Evolutionary conservation across 768 basidiomycete species (phyloP), one percentile per base, ranked within the genome.

Genomic region (Termitomyces sp.): DNA sequence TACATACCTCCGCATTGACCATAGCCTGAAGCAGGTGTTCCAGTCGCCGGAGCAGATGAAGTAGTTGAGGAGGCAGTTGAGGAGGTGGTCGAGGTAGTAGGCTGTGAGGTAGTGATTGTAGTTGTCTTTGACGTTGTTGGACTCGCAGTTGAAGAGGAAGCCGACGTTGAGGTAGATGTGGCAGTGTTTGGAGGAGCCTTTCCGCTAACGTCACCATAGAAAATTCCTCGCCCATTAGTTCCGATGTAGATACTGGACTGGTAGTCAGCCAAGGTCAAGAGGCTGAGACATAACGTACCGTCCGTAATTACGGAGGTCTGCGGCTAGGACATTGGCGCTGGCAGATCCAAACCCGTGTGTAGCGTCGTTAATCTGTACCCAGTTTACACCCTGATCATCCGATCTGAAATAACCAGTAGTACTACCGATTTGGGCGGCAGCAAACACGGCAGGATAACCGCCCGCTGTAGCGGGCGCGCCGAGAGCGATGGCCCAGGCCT

Each of bases 321-420:
- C 84, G 15, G 80, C 70, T 15, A 86, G 56, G 38, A 71, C 64
- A 60, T 81, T 81, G 22, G 76, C 59, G 48, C 69, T 62, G 5
- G 73, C 78, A 6, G 78, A 76, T 5, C 81, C 82, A 59, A 86
- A 85, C 11, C 84, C 83, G 62, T 83, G 79, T 3, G 70, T 64
- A 25, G 73, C 78, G 60, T 84, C 82, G 61, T 82, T 82, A 55
- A 86, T 82, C 67, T 79, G 70, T 1, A 80, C 73, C 84, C 84
- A 85, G 59, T 74, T 80, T 13, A 68, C 69, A 43, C 84, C 84
- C 29, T 68, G 64, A 58, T 86, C 76, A 62, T 85, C 82, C 2
- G 80, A 80, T 43, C 84, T 72, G 66, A 78, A 84, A 63, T 80
- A 77, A 7, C 80, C 83, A 29, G 77, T 83, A 41, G 77, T 62